Conservation (phyloP, 2,329 filamentous ascomycete genomes). For the Nigrospora osmanthi region DNA sequence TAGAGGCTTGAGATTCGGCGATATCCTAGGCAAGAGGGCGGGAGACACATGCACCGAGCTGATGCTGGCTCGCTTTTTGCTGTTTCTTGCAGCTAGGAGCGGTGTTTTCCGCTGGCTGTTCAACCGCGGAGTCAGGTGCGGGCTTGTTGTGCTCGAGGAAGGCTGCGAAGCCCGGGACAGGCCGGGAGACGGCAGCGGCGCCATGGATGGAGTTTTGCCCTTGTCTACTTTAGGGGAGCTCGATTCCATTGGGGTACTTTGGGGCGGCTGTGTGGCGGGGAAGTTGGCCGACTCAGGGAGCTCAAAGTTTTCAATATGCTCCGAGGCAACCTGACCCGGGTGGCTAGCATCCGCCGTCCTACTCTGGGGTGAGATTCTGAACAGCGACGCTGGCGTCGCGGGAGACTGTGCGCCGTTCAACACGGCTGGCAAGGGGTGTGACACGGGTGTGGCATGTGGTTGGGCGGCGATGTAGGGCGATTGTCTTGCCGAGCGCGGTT, state of each 20-base stretch:
- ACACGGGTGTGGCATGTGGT: constrained; percentile 19
- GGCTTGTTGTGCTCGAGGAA: constrained; percentile 57
- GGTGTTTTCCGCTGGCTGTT: constrained; percentile 42
- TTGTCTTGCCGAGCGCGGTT: constrained; percentile 53
- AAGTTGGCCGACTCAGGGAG: constrained; percentile 65
- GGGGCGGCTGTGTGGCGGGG: constrained; percentile 35
- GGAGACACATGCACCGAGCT: constrained; percentile 75
- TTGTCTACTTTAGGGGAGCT: constrained; percentile 27
- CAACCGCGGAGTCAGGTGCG: constrained; percentile 49
- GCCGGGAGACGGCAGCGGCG: constrained; percentile 39
- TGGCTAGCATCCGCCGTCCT: constrained; percentile 35
- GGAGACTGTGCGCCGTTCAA: constrained; percentile 46
- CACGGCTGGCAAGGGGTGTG: constrained; percentile 13
- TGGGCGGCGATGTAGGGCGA: constrained; percentile 62
- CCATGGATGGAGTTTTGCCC: constrained; percentile 43
- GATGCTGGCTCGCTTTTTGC: constrained; percentile 64
- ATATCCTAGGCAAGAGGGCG: constrained; percentile 80
- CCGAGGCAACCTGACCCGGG: constrained; percentile 35
- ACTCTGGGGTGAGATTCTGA: constrained; percentile 58
- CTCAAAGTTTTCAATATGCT: constrained; percentile 50
- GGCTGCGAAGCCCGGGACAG: constrained; percentile 31
- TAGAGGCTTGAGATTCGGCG: constrained; percentile 87
- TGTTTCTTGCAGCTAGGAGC: constrained; percentile 45
- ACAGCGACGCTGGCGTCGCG: constrained; percentile 81
- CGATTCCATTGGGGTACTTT: constrained; percentile 43